Evolutionary conservation across 768 basidiomycete genomes (phyloP), one percentile per base, ranked within the genome.

Genomic region (Trametes punicea): DNA sequence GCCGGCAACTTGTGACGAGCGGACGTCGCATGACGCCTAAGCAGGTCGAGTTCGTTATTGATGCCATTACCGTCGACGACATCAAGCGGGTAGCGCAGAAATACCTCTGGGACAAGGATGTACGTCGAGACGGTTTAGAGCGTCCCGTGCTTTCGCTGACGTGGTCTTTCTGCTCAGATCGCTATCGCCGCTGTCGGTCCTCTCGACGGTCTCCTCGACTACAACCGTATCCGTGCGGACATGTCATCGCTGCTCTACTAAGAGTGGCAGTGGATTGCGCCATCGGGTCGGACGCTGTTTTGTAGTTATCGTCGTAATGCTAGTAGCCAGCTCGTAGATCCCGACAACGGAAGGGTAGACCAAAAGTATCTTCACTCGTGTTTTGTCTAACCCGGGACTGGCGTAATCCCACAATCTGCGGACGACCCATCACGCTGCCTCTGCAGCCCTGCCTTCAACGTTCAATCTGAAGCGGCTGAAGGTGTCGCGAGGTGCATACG

Each of bases 91-190:
- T 94, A 57, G 97, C 94, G 40, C 87, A 91, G 77, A 95, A 93
- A 77, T 97, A 97, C 73, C 80, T 97, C 15, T 97, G 93, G 93
- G 94, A 98, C 72, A 90, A 91, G 74, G 94, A 97, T 72, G 90
- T 93, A 69, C 66, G 83, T 77, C 11, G 31, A 39, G 33, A 20
- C 36, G 44, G 16, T 38, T 27, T 67, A 54, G 49, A 21, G 21
- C 4, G 34, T 26, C 33, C 33, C 36, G 34, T 23, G 20, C 20
- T 48, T 13, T 33, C 10, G 50, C 59, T 50, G 30, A 27, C 34
- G n/a, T 23, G 34, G 13, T 36, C 34, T 36, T 15, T 49, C 23
- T 18, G 46, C 30, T 1, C 65, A 91, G 87, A 77, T 94, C 61
- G 86, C 93, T 2, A 72, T 98, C 40, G 92, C 96, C 46, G 96